Conservation (phyloP, 2,329 filamentous ascomycete species). For the Fusarium sp. region DNA sequence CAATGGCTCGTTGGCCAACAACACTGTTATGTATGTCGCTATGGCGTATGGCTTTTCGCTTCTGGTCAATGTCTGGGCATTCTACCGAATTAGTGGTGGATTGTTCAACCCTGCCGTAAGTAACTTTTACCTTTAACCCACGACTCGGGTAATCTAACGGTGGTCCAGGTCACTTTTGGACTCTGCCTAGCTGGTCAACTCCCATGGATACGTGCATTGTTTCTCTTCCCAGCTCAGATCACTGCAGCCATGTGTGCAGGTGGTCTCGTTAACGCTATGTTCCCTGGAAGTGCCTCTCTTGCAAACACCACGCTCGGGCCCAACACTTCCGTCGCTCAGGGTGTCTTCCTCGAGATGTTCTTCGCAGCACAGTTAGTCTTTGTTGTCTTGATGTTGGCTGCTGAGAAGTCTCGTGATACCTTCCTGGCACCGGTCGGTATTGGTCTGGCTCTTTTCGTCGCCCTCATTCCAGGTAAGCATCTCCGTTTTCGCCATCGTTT, state of each 20-base stretch:
- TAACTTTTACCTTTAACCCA: fast-evolving
- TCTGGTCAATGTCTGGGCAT: slow-evolving; percentile 65
- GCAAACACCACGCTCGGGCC: slow-evolving; percentile 62
- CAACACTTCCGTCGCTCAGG: slow-evolving; percentile 62
- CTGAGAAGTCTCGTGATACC: slow-evolving; percentile 76
- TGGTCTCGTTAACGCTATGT: slow-evolving; percentile 65
- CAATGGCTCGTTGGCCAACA: slow-evolving; percentile 25
- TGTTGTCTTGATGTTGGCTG: slow-evolving; percentile 73
- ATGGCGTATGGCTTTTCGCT: slow-evolving; percentile 51
- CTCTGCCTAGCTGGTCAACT: slow-evolving; percentile 37
- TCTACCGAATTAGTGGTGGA: slow-evolving; percentile 63
- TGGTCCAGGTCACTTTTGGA: slow-evolving; percentile 36
- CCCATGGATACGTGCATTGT: slow-evolving; percentile 32
- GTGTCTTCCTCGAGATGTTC: slow-evolving; percentile 73
- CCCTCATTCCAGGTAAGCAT: slow-evolving; percentile 49
- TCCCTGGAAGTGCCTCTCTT: slow-evolving; percentile 65
- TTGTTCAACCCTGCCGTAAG: slow-evolving; percentile 55
- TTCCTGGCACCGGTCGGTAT: slow-evolving; percentile 77
- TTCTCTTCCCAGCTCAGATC: slow-evolving; percentile 67
- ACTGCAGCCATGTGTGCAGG: slow-evolving; percentile 66
- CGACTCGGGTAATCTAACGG: not conserved
- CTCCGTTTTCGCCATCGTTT: not conserved
- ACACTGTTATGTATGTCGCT: slow-evolving; percentile 34
- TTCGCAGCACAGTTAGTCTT: slow-evolving; percentile 70
- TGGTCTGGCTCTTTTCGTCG: slow-evolving; percentile 74